Conservation (phyloP, 352 stramenopile genomes). For the Phytophthora tentaculata region DNA sequence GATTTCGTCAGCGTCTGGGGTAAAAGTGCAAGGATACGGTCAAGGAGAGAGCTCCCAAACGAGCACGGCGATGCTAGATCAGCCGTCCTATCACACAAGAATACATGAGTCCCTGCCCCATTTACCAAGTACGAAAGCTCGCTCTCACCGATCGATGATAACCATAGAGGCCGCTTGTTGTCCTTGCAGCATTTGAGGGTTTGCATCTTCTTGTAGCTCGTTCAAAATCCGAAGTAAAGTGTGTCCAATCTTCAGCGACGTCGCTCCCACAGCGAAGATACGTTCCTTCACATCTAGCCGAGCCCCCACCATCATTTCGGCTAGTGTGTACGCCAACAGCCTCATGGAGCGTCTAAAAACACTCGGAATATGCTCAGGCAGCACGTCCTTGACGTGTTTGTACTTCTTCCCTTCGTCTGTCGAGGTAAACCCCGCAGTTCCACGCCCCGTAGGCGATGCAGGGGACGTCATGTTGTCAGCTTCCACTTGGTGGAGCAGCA, state of each 20-base stretch:
- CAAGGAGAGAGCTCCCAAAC: constrained; percentile 71
- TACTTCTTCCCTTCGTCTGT: constrained; percentile 36
- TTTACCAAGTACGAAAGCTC: constrained; percentile 1
- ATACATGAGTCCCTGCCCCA: not conserved
- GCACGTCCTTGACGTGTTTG: constrained; percentile 69
- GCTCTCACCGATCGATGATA: constrained; percentile 68
- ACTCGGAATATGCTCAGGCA: constrained; percentile 70
- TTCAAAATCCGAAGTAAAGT: constrained; percentile 72
- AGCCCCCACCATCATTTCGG: constrained; percentile 55
- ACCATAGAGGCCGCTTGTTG: constrained; percentile 63
- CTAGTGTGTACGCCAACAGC: constrained; percentile 69
- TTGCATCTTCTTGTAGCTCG: constrained; percentile 60
- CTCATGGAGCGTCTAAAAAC: constrained; percentile 65
- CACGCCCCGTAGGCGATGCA: constrained; percentile 16
- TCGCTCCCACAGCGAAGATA: constrained; percentile 74
- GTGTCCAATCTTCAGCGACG: constrained; percentile 82
- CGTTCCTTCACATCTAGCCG: constrained; percentile 68
- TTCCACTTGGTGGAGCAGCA: constrained; percentile 66
- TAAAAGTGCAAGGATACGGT: constrained; percentile 68
- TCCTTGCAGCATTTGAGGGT: constrained; percentile 38
- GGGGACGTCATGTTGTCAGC: constrained; percentile 4
- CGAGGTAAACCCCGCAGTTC: constrained; percentile 6
- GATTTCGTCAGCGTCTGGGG: constrained; percentile 50
- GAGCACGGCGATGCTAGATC: constrained; percentile 70
- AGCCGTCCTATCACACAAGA: constrained; percentile 47